Base-by-base conservation (phyloP, 352 stramenopile species). In the Phytophthora citrophthora region DNA sequence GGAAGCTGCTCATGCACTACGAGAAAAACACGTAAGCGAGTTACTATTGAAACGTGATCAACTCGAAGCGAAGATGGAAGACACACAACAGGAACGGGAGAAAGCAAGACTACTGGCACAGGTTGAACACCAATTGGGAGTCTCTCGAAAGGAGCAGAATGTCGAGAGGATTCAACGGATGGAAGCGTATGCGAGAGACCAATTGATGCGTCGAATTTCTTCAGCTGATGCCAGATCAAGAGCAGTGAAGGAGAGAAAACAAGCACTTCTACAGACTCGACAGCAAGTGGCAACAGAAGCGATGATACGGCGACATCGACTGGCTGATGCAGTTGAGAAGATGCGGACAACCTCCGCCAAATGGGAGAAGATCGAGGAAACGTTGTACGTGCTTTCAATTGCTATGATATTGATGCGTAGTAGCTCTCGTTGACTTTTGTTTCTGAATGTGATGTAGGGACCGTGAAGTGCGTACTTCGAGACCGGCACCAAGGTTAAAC, bases 321-420 rank as follows among this genome's bases (percentile, higher is more conserved):
- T 93, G 43, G 70, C 66, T 18, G 67, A 91, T 47, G 82, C 79
- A 4, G 77, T 94, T 26, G 82, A 91, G 50, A 76, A 93, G 39
- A 68, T 93, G 38, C 77, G 79, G 9, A 68, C 61, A 32, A 81
- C 61, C 54, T 59, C 54, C 11, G 85, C 83, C 54, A 88, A 91
- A 49, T 94, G 83, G 86, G 83, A 94, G 63, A 88, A 89, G 54
- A 78, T 93, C 62, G 81, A 92, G 53, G 83, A 91, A 24, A 86
- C 75, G 53, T 71, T 93, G 77, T 89, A 89, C 79, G 81, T 41
- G 15, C 39, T 81, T 23, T 83, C 20, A 70, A 72, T 36, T 58
- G 11, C 15, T 47, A 9, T 34, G 29, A 12, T 13, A 13, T 34
- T 11, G 8, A 4, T 11, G 9, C 2, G 36, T 20, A 24, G 59